phyloP scores from a whole-genome alignment of 2,329 filamentous ascomycete species.

The Coccinonectria pachysandricola region DNA sequence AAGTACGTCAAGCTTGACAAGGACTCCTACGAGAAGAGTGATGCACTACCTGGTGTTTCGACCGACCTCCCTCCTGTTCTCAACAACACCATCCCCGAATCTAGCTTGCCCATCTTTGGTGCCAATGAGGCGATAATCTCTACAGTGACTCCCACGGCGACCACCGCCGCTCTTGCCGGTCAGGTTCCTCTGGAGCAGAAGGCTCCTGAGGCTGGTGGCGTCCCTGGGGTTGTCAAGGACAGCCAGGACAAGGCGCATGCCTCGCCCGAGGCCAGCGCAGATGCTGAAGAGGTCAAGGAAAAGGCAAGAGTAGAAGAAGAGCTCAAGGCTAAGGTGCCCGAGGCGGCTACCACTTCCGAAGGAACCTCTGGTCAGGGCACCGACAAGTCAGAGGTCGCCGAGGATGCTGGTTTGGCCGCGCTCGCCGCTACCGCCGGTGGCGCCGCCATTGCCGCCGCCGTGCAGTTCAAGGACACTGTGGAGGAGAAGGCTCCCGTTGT shows the following conservation, averaged over 20 bases:
- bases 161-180: conserved; percentile 60
- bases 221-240: conserved; percentile 51
- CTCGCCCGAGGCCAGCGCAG: conserved; percentile 57
- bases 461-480: no score
- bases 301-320: conserved; percentile 64
- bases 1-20: conserved; percentile 68
- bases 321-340: conserved; percentile 55
- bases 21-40: conserved; percentile 76
- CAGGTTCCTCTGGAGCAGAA: conserved; percentile 54
- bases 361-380: conserved; percentile 42
- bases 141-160: conserved; percentile 44
- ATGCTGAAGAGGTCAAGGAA: conserved; percentile 55
- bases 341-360: conserved; percentile 47
- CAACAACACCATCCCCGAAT: conserved; percentile 67
- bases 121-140: conserved; percentile 37
- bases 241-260: conserved; percentile 58
- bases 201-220: conserved; percentile 22
- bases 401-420: conserved; percentile 30
- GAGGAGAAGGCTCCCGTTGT: no score
- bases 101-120: conserved; percentile 57
- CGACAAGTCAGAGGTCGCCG: conserved; percentile 38
- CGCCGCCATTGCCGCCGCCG: conserved; percentile 20
- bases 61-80: conserved; percentile 45
- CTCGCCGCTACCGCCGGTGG: conserved; percentile 26
- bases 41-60: conserved; percentile 45